Base-by-base conservation (phyloP, 116 monocot genomes). In the Dioscorea cayenensis region DNA sequence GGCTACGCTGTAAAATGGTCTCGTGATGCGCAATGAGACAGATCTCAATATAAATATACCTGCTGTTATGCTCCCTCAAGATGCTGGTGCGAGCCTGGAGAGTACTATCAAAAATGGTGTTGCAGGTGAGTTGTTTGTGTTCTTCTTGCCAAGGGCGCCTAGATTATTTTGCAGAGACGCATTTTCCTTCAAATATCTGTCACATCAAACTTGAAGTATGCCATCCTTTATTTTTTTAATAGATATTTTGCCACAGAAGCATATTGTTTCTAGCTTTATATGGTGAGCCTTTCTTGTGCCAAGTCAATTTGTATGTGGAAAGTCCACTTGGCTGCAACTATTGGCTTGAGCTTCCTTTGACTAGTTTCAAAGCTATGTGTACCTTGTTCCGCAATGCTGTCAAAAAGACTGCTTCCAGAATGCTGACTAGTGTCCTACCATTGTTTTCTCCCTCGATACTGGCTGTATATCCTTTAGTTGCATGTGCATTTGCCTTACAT, bases 1-100 rank as follows among this genome's bases (percentile, higher is more conserved):
- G 71, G n/a, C 80, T 99, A 9, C 94, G 89, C 82, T n/a, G n/a
- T n/a, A 99, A 99, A 83, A 99, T 99, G 99, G 94, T 99, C 11
- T 99, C n/a, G 99, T 67, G 94, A 94, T 28, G n/a, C 69, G 70
- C 21, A 91, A 91, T 80, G 99, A 99, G 68, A 91, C 85, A 67
- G 78, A 84, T 72, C 55, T 91, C 25, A 69, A 87, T 65, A 94
- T 99, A 76, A 81, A 78, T n/a, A 94, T 99, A 83, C 89, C 94
- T 63, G 91, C 87, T 23, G 91, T 99, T 55, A 89, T 99, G 91
- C 82, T 99, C 58, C 99, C 99, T 23, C 84, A 83, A 76, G 91
- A 99, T 79, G 99, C 91, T 38, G 99, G 99, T 68, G 74, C 38
- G 70, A 94, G 85, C 72, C 85, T 99, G 79, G 78, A 87, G 74